Evolutionary conservation across 805 yeast species (phyloP), one percentile per base, ranked within the genome.

Genomic region (Wickerhamomyces xylosicus): DNA sequence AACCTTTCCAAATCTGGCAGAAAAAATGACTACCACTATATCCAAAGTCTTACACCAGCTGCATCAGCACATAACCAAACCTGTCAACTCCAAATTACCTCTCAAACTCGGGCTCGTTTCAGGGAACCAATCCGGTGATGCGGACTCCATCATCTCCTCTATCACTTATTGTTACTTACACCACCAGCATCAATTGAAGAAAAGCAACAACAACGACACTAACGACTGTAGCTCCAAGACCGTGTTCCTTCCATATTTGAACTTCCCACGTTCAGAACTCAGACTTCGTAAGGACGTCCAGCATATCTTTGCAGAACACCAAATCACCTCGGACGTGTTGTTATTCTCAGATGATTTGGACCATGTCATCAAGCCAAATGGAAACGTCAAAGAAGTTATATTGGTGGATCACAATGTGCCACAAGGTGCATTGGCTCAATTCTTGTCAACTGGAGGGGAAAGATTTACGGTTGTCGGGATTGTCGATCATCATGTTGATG

Each of bases 401-500:
- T 61, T 90, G 31, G 96, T 92, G 2, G 98, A 90, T 54, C 95
- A 86, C 59, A 87, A 90, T 51, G 63, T 64, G 27, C 66, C 79
- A 19, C 87, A 71, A 47, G 83, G 77, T 13, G 66, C 3, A 50
- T 15, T 42, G 52, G 8, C 55, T 55, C 25, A 5, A 16, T 16
- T 2, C 15, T 9, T 2, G 17, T 25, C 18, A 9, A 20, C n/a
- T 22, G 15, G 2, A 52, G 41, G 7, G 48, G 57, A 13, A 8
- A 25, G 5, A 5, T 11, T 25, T 7, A 11, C 5, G 5, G 76
- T 82, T 0, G 57, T 59, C 1, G 79, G 78, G 0, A 74, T 92
- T 6, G 73, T 92, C 19, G 98, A 90, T 55, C 98, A 90, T 55
- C 98, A 90, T 55, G 81, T 69, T 15, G 95, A 89, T 50, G 82